Evolutionary conservation across 2,329 filamentous ascomycete genomes (phyloP).

Genomic region (Penicillium sp.): DNA sequence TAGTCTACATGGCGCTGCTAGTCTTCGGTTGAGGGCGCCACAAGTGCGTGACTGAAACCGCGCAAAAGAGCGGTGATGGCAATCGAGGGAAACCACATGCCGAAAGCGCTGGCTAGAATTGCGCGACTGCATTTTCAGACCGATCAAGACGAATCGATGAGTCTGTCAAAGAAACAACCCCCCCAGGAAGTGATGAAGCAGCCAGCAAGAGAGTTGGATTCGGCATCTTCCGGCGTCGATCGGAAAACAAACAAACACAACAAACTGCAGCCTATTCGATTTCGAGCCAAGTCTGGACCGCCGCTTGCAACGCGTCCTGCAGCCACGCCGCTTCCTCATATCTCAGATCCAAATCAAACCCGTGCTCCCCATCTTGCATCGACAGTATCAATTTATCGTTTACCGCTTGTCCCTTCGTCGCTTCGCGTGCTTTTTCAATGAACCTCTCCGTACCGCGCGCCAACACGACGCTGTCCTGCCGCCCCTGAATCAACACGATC

Average conservation of each 20-base stretch:
- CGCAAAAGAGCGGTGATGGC: slow-evolving; percentile 1
- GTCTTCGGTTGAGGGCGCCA: slow-evolving; percentile 1
- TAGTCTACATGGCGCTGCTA: background rate
- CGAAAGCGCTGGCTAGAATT: background rate
- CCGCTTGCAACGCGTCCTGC: slow-evolving; percentile 29
- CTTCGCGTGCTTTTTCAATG: slow-evolving; percentile 28
- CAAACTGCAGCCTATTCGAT: slow-evolving; percentile 3
- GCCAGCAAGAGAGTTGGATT: background rate
- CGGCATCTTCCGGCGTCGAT: background rate
- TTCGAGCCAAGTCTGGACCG: slow-evolving; percentile 35
- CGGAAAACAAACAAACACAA: background rate
- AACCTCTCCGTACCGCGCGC: slow-evolving; percentile 35
- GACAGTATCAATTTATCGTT: slow-evolving; percentile 31
- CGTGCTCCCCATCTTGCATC: slow-evolving; percentile 41
- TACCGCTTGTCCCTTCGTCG: slow-evolving; percentile 29
- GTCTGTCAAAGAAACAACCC: background rate
- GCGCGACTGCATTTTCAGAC: background rate
- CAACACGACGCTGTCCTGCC: slow-evolving; percentile 38
- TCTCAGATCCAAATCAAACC: slow-evolving; percentile 36
- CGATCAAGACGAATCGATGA: background rate
- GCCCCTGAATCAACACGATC: slow-evolving; percentile 41
- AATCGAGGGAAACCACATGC: background rate
- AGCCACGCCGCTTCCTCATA: slow-evolving; percentile 36
- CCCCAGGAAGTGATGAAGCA: background rate
- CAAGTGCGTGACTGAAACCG: background rate